Percentiles rank a stretch among this genome's conserved stretches.
Evolutionary conservation across 495 filamentous ascomycete species (phyloP).

Genomic region (Aspergillus cavernicola): DNA sequence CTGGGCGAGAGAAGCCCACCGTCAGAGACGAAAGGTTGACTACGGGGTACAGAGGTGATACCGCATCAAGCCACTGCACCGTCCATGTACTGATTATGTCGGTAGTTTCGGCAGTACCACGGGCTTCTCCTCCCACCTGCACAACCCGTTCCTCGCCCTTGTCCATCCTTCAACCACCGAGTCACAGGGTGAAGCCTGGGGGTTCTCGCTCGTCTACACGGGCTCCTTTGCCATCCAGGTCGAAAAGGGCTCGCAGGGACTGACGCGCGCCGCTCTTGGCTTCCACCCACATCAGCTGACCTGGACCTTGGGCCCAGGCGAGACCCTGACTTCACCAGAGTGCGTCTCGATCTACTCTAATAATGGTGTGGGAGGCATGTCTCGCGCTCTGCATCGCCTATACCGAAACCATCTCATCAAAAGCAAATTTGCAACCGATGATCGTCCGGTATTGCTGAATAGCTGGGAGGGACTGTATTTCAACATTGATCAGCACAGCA

Average conservation of each 20-base stretch:
- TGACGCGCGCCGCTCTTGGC: conserved; percentile 48
- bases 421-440: conserved; percentile 44
- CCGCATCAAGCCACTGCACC: too few relatives aligned
- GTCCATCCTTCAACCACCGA: conserved; percentile 49
- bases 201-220: conserved; percentile 52
- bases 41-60: conserved; percentile 30
- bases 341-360: conserved; percentile 50
- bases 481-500: conserved; percentile 42
- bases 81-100: too few relatives aligned
- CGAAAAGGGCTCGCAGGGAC: conserved; percentile 52
- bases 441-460: conserved; percentile 50
- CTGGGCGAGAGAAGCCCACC: conserved; percentile 49
- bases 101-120: conserved; percentile 45
- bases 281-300: conserved; percentile 50
- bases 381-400: conserved; percentile 47
- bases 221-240: conserved; percentile 50
- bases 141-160: conserved; percentile 53
- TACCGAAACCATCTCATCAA: conserved; percentile 54
- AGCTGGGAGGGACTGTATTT: conserved; percentile 51
- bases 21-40: conserved; percentile 32
- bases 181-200: conserved; percentile 48
- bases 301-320: conserved; percentile 40
- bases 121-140: conserved; percentile 52
- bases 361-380: conserved; percentile 52
- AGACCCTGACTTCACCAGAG: conserved; percentile 50